phyloP scores from a whole-genome alignment of 1,284 basidiomycete species.

The Trichosporon sp. region DNA sequence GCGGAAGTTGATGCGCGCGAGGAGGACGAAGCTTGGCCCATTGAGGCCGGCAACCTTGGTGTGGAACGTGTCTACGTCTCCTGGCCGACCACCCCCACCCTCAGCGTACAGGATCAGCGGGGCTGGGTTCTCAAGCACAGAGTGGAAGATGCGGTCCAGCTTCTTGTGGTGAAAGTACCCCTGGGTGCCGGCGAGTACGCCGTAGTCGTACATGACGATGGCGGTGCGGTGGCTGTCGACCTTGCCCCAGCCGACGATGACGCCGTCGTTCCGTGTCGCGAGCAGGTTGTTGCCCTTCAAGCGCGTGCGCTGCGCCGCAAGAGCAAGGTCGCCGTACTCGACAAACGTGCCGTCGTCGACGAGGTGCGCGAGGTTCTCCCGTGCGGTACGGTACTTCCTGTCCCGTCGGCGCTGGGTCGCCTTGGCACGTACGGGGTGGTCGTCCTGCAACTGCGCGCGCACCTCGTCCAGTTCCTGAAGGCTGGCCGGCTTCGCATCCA shows the following conservation, averaged over 20 bases:
- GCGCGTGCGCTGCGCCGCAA: constrained; percentile 17
- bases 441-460: constrained; percentile 12
- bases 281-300: constrained; percentile 5
- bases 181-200: constrained; percentile 19
- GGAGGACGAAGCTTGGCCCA: constrained; percentile 12
- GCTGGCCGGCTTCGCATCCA: constrained; percentile 11
- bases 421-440: constrained; percentile 10
- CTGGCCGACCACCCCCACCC: constrained; percentile 18
- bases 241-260: constrained; percentile 22
- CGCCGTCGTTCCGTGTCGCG: constrained; percentile 19
- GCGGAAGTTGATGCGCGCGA: constrained; percentile 16
- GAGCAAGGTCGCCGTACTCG: constrained; percentile 19
- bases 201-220: constrained; percentile 19
- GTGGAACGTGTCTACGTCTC: constrained; percentile 17
- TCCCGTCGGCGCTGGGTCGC: constrained; percentile 14
- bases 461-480: constrained; percentile 18
- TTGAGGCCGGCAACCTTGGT: constrained; percentile 15
- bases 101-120: constrained; percentile 20
- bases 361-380: constrained; percentile 18
- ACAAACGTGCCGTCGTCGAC: constrained; percentile 17
- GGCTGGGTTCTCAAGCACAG: constrained; percentile 17
- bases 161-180: constrained; percentile 21
- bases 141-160: constrained; percentile 18
- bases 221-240: constrained; percentile 15
- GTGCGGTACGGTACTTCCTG: constrained; percentile 14